Conservation (phyloP, 208 protist genomes). For the Naegleria gruberi region DNA sequence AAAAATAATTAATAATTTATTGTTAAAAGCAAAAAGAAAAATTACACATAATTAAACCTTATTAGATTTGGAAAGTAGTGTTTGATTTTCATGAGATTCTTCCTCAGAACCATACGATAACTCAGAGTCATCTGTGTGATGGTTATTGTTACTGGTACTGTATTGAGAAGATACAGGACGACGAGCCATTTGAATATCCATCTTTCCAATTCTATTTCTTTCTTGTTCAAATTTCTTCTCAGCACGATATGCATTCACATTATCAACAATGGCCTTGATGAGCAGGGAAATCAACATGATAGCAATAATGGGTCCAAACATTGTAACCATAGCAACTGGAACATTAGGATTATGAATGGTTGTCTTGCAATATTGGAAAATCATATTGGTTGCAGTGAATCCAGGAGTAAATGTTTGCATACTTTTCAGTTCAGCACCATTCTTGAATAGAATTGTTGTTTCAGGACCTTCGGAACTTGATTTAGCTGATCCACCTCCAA, state of each 20-base stretch:
- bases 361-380: background rate
- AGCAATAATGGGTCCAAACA: background rate
- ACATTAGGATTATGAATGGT: background rate
- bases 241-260: background rate
- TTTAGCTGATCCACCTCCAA: too few species aligned
- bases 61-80: too few species aligned
- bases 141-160: too few species aligned
- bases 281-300: background rate
- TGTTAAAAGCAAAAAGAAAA: too few species aligned
- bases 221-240: background rate
- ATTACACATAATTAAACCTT: too few species aligned
- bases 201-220: too few species aligned
- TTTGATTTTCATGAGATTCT: too few species aligned
- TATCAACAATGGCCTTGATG: background rate
- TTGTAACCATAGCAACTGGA: background rate
- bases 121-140: too few species aligned
- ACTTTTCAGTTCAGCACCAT: background rate
- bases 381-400: background rate
- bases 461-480: background rate
- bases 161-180: too few species aligned
- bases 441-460: background rate
- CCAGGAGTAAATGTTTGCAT: background rate
- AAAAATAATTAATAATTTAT: too few species aligned
- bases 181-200: too few species aligned
- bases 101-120: too few species aligned